phyloP scores from a whole-genome alignment of 2,329 filamentous ascomycete species.

The Penicillium griseofulvum region DNA sequence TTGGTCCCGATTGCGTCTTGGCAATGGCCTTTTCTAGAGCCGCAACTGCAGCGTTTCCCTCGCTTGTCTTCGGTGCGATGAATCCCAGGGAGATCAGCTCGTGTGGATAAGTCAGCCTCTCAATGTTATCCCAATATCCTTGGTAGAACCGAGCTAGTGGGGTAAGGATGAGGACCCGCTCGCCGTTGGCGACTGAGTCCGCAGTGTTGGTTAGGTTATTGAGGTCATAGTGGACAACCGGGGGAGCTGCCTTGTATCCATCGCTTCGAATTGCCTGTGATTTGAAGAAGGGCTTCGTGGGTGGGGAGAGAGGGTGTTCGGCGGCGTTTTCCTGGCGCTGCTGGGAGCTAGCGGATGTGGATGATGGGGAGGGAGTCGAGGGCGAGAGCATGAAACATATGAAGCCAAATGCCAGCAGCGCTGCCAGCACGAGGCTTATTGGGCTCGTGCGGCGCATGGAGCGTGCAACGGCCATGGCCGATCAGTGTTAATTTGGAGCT shows the following conservation, averaged over 20 bases:
- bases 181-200: slow-evolving; percentile 72
- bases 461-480: slow-evolving; percentile 59
- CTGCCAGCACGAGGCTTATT: slow-evolving; percentile 69
- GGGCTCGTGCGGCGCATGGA: slow-evolving; percentile 75
- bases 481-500: slow-evolving; percentile 11
- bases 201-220: slow-evolving; percentile 86
- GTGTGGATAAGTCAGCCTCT: slow-evolving; percentile 82
- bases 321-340: slow-evolving; percentile 59
- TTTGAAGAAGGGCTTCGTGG: slow-evolving; percentile 72
- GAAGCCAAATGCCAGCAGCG: slow-evolving; percentile 69
- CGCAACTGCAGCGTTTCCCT: slow-evolving; percentile 82
- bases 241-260: slow-evolving; percentile 63
- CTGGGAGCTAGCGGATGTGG: slow-evolving; percentile 47
- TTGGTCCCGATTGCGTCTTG: slow-evolving; percentile 78
- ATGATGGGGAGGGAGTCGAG: slow-evolving; percentile 49
- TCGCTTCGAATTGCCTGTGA: slow-evolving; percentile 50
- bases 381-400: slow-evolving; percentile 52
- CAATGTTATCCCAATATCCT: slow-evolving; percentile 91
- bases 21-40: slow-evolving; percentile 81
- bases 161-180: slow-evolving; percentile 87
- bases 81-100: slow-evolving; percentile 93
- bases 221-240: slow-evolving; percentile 88
- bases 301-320: slow-evolving; percentile 68
- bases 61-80: slow-evolving; percentile 89
- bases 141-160: slow-evolving; percentile 92